Evolutionary conservation across 352 stramenopile genomes (phyloP).

Genomic region (Pythium myriotylum): DNA sequence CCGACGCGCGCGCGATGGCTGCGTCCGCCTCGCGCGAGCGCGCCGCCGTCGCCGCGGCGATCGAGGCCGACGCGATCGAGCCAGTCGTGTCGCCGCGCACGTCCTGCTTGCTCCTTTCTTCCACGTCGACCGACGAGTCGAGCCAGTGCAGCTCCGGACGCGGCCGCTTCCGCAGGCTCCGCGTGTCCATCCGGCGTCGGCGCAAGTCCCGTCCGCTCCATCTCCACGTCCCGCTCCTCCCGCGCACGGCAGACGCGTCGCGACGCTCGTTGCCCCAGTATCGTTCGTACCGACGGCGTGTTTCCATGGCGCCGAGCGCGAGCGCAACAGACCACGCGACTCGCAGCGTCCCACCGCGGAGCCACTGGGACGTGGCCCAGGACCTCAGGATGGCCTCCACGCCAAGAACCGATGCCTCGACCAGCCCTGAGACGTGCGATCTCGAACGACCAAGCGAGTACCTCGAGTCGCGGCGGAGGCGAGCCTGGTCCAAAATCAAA

Average conservation of each 20-base stretch:
- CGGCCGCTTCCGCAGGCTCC: conserved; percentile 1
- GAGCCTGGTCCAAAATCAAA: conserved; percentile 19
- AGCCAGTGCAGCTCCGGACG: neutral
- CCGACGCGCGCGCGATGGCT: too few species aligned
- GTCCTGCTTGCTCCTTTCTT: conserved; percentile 4
- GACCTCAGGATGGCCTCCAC: neutral
- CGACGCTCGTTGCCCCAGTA: neutral
- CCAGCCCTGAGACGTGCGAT: neutral
- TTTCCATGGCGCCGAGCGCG: too few species aligned
- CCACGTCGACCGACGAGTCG: conserved; percentile 10
- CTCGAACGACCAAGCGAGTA: neutral
- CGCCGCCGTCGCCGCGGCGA: too few species aligned
- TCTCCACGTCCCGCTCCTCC: neutral
- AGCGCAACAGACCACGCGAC: too few species aligned
- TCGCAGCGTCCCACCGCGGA: too few species aligned
- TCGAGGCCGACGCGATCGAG: too few species aligned
- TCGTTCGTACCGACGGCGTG: neutral
- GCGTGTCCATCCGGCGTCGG: conserved; percentile 14
- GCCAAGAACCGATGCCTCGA: neutral
- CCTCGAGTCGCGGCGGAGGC: neutral
- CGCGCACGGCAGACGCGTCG: neutral
- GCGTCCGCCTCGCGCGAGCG: too few species aligned
- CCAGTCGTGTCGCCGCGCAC: conserved; percentile 11
- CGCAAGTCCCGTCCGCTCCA: conserved; percentile 1
- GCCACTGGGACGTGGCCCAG: neutral